These are phyloP conservation scores for Quercus wislizeni DNA, from an alignment of 306 rosid species.

Conservation along the genomic window DNA sequence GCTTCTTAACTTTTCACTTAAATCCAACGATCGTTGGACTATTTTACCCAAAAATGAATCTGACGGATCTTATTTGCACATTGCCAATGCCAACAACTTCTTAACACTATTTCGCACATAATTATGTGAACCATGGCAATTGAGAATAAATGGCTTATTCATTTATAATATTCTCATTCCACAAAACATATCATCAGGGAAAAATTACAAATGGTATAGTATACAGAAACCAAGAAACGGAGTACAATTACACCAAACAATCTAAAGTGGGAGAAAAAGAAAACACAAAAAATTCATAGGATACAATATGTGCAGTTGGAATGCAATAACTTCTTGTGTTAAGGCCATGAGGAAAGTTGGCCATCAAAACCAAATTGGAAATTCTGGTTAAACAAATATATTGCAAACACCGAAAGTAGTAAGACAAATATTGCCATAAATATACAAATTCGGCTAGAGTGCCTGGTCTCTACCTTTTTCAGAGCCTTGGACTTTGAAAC, in stretches of 20 bases:
- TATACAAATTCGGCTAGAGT: constrained; percentile 29
- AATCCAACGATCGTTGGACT: too few species aligned
- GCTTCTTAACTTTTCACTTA: too few species aligned
- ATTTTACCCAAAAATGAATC: too few species aligned
- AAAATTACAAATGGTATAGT: background rate
- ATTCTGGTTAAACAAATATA: constrained; percentile 40
- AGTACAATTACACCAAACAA: background rate
- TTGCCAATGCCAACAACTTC: too few species aligned
- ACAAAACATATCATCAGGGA: background rate
- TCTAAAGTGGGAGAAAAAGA: background rate
- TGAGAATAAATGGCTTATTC: background rate
- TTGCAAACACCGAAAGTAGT: constrained; percentile 35
- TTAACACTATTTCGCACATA: too few species aligned
- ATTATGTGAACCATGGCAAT: too few species aligned
- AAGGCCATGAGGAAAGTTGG: constrained; percentile 9
- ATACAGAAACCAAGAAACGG: background rate
- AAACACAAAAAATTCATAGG: background rate
- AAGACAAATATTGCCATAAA: constrained; percentile 34
- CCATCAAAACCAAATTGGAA: constrained; percentile 26
- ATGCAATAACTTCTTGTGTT: background rate
- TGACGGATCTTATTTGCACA: too few species aligned
- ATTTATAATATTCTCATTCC: background rate
- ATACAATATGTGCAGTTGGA: background rate
- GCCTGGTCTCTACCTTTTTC: constrained; percentile 13
- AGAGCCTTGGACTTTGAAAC: constrained; percentile 9